A percentile compares a stretch with the other conserved stretches of the same genome.
These are phyloP conservation scores for Sporopachydermia cereana DNA, from an alignment of 1,139 yeast genomes.

Conservation along the genomic window DNA sequence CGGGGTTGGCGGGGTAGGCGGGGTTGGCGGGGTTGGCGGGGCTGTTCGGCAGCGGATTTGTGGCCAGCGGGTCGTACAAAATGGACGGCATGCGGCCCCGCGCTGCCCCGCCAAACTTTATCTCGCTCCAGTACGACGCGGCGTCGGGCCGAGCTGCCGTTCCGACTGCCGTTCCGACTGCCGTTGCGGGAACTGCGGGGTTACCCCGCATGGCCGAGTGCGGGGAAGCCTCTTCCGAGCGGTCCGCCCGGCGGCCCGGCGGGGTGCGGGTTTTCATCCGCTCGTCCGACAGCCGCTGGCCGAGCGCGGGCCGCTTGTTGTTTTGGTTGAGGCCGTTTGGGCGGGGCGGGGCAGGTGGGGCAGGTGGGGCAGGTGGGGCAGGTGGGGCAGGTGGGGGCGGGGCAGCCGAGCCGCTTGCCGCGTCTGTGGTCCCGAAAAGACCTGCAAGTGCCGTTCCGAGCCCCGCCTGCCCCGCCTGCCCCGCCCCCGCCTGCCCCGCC, in stretches of 20 bases:
- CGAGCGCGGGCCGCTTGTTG: neutral
- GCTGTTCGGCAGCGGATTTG: neutral
- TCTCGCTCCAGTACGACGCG: neutral
- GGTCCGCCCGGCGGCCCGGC: neutral
- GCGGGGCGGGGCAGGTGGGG: neutral
- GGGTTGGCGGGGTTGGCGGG: neutral
- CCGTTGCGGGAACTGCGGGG: neutral
- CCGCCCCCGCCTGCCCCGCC: neutral
- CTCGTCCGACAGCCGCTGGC: neutral
- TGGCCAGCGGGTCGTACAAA: constrained; percentile 4
- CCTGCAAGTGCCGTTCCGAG: neutral
- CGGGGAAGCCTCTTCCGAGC: constrained; percentile 1
- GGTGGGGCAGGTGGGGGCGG: neutral
- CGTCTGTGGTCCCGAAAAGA: neutral
- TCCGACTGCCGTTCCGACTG: neutral
- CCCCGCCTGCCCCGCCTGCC: neutral
- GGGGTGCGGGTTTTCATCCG: constrained; percentile 1
- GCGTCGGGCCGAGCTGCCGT: neutral
- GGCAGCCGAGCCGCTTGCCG: neutral
- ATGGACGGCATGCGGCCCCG: constrained; percentile 1
- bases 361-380: no score
- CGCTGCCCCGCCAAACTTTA: neutral
- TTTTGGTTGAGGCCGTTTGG: neutral
- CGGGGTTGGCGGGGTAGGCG: neutral
- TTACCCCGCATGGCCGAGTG: neutral